Conservation (phyloP, 1,284 basidiomycete species). For the Marasmius fiardii region DNA sequence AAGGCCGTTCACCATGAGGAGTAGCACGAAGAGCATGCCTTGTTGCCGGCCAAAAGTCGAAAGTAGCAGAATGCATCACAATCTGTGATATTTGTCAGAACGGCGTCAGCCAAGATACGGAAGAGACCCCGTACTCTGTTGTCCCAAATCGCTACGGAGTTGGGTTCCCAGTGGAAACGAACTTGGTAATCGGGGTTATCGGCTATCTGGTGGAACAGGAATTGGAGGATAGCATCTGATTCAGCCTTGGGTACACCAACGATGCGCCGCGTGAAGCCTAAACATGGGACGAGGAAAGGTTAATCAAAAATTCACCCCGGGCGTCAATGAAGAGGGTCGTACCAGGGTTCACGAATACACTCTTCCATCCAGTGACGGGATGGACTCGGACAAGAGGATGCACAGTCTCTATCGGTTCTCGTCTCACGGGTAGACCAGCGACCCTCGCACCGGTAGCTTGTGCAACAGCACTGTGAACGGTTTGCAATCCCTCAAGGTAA, state of each 20-base stretch:
- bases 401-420: slow-evolving; percentile 65
- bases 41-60: slow-evolving; percentile 72
- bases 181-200: slow-evolving; percentile 71
- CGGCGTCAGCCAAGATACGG: not conserved
- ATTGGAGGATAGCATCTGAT: slow-evolving; percentile 66
- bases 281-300: not conserved
- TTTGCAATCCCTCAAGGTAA: slow-evolving; percentile 63
- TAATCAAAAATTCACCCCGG: slow-evolving; percentile 5
- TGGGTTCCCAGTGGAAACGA: slow-evolving; percentile 67
- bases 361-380: slow-evolving; percentile 82
- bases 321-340: slow-evolving; percentile 13
- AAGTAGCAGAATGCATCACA: slow-evolving; percentile 73
- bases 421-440: slow-evolving; percentile 61
- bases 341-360: slow-evolving; percentile 70
- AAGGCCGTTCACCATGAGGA: slow-evolving; percentile 74
- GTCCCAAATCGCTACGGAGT: slow-evolving; percentile 73
- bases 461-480: slow-evolving; percentile 65
- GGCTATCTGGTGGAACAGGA: slow-evolving; percentile 70
- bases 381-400: slow-evolving; percentile 72
- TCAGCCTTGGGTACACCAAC: slow-evolving; percentile 78
- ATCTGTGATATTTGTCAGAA: slow-evolving; percentile 35
- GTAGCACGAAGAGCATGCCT: slow-evolving; percentile 82
- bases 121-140: slow-evolving; percentile 53
- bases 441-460: slow-evolving; percentile 67
- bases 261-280: slow-evolving; percentile 69